Percentiles rank a stretch among this genome's conserved stretches.
These are phyloP conservation scores for Lichtheimia hyalospora DNA, from an alignment of 371 early-diverging fungal species.

Conservation along the genomic window DNA sequence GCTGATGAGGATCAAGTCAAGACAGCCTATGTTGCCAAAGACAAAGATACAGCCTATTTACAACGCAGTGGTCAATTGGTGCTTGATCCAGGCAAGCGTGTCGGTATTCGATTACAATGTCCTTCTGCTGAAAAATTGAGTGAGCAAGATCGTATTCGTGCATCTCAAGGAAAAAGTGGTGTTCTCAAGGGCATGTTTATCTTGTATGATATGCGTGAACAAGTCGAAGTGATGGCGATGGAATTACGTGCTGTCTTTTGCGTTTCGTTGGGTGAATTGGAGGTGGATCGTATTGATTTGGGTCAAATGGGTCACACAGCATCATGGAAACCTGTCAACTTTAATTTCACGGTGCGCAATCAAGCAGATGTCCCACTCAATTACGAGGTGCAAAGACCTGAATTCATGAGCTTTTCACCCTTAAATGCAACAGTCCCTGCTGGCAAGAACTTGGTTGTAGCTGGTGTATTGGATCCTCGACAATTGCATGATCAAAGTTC, in stretches of 20 bases:
- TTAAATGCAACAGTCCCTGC: constrained; percentile 25
- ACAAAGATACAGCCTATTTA: constrained; percentile 11
- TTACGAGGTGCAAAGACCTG: constrained; percentile 61
- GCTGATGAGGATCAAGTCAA: constrained; percentile 29
- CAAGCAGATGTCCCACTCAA: constrained; percentile 62
- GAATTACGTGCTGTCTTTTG: constrained; percentile 62
- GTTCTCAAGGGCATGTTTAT: constrained; percentile 58
- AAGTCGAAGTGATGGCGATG: constrained; percentile 58
- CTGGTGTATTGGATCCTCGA: constrained; percentile 61
- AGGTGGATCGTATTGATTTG: constrained; percentile 58
- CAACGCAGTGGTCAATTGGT: constrained; percentile 38
- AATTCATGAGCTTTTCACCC: constrained; percentile 43
- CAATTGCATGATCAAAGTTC: constrained; percentile 51
- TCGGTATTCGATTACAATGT: constrained; percentile 56
- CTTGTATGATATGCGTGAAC: constrained; percentile 54
- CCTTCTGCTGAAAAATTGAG: constrained; percentile 55
- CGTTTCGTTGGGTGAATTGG: constrained; percentile 61
- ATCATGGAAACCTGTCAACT: constrained; percentile 65
- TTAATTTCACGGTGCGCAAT: constrained; percentile 65
- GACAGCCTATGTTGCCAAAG: constrained; percentile 10
- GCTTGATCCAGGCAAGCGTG: constrained; percentile 59
- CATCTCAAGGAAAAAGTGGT: constrained; percentile 59
- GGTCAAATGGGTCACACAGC: constrained; percentile 80
- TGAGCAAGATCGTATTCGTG: constrained; percentile 34
- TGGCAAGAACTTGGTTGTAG: constrained; percentile 39